Conservation (phyloP, 306 rosid genomes). For the Vigna nakashimae region DNA sequence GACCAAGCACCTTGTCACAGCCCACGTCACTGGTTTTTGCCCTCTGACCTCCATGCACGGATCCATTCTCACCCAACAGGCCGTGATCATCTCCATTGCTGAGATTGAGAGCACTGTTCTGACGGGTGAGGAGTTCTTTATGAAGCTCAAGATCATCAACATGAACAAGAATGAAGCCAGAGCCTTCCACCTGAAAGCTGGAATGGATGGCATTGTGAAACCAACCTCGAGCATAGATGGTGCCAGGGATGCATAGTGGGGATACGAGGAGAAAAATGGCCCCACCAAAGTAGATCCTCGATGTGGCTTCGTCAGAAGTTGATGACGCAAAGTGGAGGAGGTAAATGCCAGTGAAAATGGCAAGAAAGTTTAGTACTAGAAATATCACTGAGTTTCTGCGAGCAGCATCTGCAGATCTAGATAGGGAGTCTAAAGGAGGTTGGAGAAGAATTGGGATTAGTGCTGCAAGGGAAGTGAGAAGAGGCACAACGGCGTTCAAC, state of each 20-base stretch:
- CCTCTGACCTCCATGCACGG: conserved; percentile 28
- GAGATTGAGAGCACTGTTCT: conserved; percentile 44
- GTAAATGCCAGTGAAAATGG: conserved; percentile 78
- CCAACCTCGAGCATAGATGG: conserved; percentile 80
- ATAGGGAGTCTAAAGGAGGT: conserved; percentile 70
- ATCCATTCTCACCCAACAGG: conserved; percentile 40
- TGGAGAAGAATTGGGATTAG: conserved; percentile 80
- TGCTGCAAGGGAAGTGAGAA: conserved; percentile 69
- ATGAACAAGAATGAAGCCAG: conserved; percentile 75
- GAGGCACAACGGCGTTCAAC: conserved; percentile 79
- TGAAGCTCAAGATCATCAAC: conserved; percentile 93
- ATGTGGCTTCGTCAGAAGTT: conserved; percentile 48
- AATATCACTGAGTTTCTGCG: conserved; percentile 75
- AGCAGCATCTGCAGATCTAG: conserved; percentile 59
- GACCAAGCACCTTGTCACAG: conserved; percentile 50
- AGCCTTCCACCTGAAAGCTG: conserved; percentile 58
- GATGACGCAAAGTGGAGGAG: conserved; percentile 76
- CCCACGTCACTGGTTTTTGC: conserved; percentile 48
- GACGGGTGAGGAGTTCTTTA: conserved; percentile 69
- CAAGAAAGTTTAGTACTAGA: conserved; percentile 72
- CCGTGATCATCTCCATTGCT: conserved; percentile 48
- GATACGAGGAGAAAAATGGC: conserved; percentile 70
- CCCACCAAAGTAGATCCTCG: conserved; percentile 66
- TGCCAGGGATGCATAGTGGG: conserved; percentile 81
- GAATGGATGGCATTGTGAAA: conserved; percentile 59